A percentile compares a stretch with the other conserved stretches of the same genome.
These are phyloP conservation scores for Hamigera avellanea DNA, from an alignment of 495 filamentous ascomycete species.

Conservation along the genomic window DNA sequence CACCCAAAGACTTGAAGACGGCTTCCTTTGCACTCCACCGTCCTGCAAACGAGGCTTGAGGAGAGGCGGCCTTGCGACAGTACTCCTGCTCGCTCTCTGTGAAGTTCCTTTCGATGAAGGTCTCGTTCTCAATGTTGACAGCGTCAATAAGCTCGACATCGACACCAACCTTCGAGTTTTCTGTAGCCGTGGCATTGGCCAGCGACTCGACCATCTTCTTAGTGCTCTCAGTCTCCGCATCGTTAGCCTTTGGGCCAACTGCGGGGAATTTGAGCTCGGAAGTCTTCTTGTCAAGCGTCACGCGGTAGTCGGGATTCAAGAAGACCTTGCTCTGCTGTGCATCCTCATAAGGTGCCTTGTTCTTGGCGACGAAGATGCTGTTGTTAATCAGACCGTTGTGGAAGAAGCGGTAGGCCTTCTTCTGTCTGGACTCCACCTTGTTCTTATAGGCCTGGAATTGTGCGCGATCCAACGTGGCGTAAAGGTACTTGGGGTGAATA, in stretches of 20 bases:
- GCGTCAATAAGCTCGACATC: conserved; percentile 79
- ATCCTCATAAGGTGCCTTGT: conserved; percentile 76
- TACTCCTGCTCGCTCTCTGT: conserved; percentile 71
- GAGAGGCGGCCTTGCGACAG: conserved; percentile 64
- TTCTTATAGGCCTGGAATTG: conserved; percentile 71
- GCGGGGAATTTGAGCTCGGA: conserved; percentile 60
- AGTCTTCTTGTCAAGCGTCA: conserved; percentile 72
- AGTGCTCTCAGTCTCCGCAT: conserved; percentile 47
- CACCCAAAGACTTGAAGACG: conserved; percentile 93
- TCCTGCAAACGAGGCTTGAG: conserved; percentile 80
- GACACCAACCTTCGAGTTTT: conserved; percentile 78
- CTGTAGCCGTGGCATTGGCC: conserved; percentile 56
- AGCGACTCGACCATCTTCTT: conserved; percentile 67
- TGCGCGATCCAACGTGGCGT: conserved; percentile 78
- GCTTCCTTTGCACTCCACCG: conserved; percentile 97
- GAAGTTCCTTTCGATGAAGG: conserved; percentile 92
- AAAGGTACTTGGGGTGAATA: conserved; percentile 93
- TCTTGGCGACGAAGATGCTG: conserved; percentile 92
- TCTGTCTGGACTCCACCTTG: conserved; percentile 86
- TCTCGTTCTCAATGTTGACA: conserved; percentile 85
- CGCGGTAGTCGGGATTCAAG: conserved; percentile 89
- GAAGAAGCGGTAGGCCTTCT: conserved; percentile 96
- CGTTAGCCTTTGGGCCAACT: conserved; percentile 45
- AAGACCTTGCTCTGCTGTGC: conserved; percentile 78
- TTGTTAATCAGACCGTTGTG: conserved; percentile 97